Base-by-base conservation (phyloP, 2,329 filamentous ascomycete genomes). In the Elsinoe perseae region DNA sequence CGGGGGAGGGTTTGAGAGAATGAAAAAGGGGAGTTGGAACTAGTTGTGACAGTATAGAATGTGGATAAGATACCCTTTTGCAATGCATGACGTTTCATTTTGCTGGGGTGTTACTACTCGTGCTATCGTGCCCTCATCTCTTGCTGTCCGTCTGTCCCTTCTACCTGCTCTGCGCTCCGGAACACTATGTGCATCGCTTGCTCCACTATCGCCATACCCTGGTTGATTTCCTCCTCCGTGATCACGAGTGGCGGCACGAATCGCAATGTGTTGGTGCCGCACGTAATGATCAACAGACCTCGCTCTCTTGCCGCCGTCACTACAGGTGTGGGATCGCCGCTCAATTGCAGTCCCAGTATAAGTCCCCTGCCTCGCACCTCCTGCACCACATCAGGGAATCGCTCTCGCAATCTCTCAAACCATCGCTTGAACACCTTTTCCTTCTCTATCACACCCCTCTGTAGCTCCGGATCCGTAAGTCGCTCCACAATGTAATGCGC, bases 171-270 rank as follows among this genome's bases (percentile, higher is more conserved):
- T 12, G 62, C 59, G 43, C 64, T 60, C 59, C 75, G 69, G 68
- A 80, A 77, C 2, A 83, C 79, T 36, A 73, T 78, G 34, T 74
- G 72, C 72, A 86, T 80, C 3, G 82, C 79, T 63, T 88, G 79
- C 62, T 85, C 86, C 59, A 97, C 69, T 54, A 95, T 90, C 40
- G 75, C 73, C 70, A 96, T 74, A 0, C 89, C 90, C 61, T 86
- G 77, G 62, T 84, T 77, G 62, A 97, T 93, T 78, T 96, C 87
- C 23, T 80, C 81, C 63, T 89, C 83, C 0, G 82, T 86, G 57
- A 98, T 87, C 4, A 84, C 83, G 66, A 98, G 74, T 59, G 89
- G 87, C 28, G 93, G 93, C 57, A 97, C 90, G 65, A 98, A 95
- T 48, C 93, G 80, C 63, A 98, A 73, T 7, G 91, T 96, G 68